These are phyloP conservation scores for Diutina mesorugosa DNA, from an alignment of 1,139 yeast species.

Conservation along the genomic window DNA sequence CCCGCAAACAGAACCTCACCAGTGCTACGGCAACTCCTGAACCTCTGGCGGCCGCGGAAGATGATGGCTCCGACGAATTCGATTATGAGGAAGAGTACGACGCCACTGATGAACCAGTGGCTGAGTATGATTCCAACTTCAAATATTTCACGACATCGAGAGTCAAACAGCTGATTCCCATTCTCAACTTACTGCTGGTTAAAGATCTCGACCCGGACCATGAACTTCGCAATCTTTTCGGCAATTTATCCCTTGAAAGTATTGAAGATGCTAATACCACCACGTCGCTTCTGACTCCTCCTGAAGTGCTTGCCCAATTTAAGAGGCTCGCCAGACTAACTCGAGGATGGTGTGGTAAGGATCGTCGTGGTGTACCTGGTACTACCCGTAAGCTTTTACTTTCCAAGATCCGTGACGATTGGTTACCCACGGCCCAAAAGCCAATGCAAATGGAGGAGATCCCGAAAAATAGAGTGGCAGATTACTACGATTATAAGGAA, in stretches of 20 bases:
- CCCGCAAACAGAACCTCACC: slow-evolving; percentile 19
- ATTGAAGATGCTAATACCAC: slow-evolving; percentile 64
- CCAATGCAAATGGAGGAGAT: slow-evolving; percentile 54
- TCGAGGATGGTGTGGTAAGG: slow-evolving; percentile 78
- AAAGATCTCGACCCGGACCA: slow-evolving; percentile 67
- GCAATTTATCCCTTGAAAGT: slow-evolving; percentile 55
- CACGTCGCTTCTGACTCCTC: slow-evolving; percentile 44
- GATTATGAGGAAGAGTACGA: slow-evolving; percentile 7
- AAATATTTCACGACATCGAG: slow-evolving; percentile 31
- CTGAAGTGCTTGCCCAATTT: slow-evolving; percentile 54
- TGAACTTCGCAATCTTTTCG: slow-evolving; percentile 65
- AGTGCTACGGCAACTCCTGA: slow-evolving; percentile 1
- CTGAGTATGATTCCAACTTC: slow-evolving; percentile 25
- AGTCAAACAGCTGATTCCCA: slow-evolving; percentile 21
- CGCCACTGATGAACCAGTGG: slow-evolving; percentile 20
- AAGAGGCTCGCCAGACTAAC: slow-evolving; percentile 49
- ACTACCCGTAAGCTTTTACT: slow-evolving; percentile 52
- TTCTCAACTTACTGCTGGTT: slow-evolving; percentile 30
- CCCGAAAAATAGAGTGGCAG: slow-evolving; percentile 22
- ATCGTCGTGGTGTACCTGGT: slow-evolving; percentile 62
- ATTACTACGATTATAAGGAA: slow-evolving; percentile 29
- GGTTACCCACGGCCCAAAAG: slow-evolving; percentile 61
- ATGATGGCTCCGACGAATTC: slow-evolving; percentile 11
- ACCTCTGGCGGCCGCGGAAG: not conserved
- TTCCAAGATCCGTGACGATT: slow-evolving; percentile 68